A percentile compares a stretch with the other conserved stretches of the same genome.
Evolutionary conservation across 225 moss, liverwort and hornwort species (phyloP).

Genomic region (Takakia lepidozioides): DNA sequence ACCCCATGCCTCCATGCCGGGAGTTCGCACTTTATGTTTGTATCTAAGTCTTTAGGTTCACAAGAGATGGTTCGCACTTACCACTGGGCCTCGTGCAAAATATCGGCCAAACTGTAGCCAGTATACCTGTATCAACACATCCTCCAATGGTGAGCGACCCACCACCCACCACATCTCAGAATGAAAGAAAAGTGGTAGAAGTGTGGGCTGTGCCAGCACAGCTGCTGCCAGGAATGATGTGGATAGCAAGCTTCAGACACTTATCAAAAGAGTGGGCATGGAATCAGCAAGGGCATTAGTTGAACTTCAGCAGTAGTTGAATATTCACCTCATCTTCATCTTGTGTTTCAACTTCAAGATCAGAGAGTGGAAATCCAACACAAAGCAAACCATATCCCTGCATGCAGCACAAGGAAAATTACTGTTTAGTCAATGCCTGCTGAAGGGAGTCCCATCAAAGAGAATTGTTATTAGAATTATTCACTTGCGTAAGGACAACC

Average conservation of each 20-base stretch:
- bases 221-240: not conserved
- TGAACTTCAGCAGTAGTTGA: not conserved
- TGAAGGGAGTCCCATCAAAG: too few species aligned
- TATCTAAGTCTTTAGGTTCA: too few species aligned
- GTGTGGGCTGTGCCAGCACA: too few species aligned
- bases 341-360: constrained; percentile 97
- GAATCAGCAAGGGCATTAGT: not conserved
- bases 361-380: constrained; percentile 91
- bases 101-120: constrained; percentile 97
- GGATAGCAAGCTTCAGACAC: not conserved
- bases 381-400: constrained; percentile 97
- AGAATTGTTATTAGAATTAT: too few species aligned
- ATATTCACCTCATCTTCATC: constrained; percentile 85
- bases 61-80: constrained; percentile 27
- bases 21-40: too few species aligned
- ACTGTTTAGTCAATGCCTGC: too few species aligned
- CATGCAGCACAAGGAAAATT: too few species aligned
- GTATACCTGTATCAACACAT: constrained; percentile 61
- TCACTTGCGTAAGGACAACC: too few species aligned
- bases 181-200: too few species aligned
- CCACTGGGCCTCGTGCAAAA: constrained; percentile 82
- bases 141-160: not conserved
- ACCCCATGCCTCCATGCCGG: too few species aligned
- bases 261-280: not conserved
- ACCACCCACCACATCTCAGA: not conserved